These are phyloP conservation scores for Epithele typhae DNA, from an alignment of 768 basidiomycete genomes.

Conservation along the genomic window DNA sequence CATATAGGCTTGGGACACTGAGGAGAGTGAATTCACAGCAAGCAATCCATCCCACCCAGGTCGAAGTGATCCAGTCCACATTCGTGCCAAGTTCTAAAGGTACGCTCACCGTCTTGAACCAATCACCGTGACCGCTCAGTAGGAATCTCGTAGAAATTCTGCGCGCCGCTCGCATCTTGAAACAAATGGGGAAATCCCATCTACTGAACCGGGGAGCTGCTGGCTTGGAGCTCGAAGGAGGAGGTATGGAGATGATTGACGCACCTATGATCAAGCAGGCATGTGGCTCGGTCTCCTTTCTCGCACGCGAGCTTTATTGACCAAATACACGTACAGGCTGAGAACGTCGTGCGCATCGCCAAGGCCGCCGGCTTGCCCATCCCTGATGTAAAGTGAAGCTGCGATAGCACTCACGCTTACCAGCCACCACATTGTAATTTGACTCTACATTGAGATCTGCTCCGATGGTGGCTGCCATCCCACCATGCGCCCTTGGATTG, in stretches of 20 bases:
- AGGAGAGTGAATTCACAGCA: constrained; percentile 52
- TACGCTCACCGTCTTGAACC: constrained; percentile 24
- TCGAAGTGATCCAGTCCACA: constrained; percentile 68
- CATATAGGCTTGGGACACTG: no score
- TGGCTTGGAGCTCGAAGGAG: constrained; percentile 56
- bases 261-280: constrained; percentile 88
- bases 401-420: no score
- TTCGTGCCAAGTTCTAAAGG: constrained; percentile 76
- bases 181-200: constrained; percentile 58
- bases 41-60: constrained; percentile 90
- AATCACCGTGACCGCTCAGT: no score
- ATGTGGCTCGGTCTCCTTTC: constrained; percentile 10
- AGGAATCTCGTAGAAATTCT: constrained; percentile 65
- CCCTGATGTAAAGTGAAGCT: constrained; percentile 38
- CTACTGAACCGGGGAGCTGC: constrained; percentile 56
- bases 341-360: constrained; percentile 50
- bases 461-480: no score
- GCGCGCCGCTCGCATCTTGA: constrained; percentile 70
- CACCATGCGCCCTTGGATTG: no score
- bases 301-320: background rate
- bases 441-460: no score
- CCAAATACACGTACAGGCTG: constrained; percentile 31
- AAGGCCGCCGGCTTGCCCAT: constrained; percentile 51
- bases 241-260: constrained; percentile 79
- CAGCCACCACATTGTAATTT: no score